phyloP scores from a whole-genome alignment of 805 yeast genomes.

The Cyberlindnera suaveolens region DNA sequence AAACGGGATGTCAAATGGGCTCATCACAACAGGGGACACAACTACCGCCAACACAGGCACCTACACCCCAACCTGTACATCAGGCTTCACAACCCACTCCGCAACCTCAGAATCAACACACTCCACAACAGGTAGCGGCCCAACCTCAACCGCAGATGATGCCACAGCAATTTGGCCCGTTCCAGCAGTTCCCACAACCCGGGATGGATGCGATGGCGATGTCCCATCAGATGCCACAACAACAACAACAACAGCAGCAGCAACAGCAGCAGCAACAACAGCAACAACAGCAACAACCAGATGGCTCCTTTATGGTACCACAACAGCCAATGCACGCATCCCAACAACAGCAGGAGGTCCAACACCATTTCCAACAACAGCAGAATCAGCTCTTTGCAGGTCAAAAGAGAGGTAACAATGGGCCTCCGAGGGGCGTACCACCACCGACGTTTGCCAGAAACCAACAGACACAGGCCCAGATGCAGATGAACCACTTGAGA shows the following conservation, averaged over 20 bases:
- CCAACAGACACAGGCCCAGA: conserved; percentile 37
- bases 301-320: conserved; percentile 13
- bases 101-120: conserved; percentile 4
- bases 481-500: conserved; percentile 43
- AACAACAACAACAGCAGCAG: neutral
- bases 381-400: conserved; percentile 23
- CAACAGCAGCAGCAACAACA: conserved; percentile 4
- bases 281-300: conserved; percentile 5
- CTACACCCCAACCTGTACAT: conserved; percentile 9
- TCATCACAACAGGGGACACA: conserved; percentile 16
- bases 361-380: conserved; percentile 23
- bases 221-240: conserved; percentile 2
- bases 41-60: conserved; percentile 16
- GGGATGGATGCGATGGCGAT: conserved; percentile 1
- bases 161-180: neutral
- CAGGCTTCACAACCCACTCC: conserved; percentile 3
- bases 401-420: conserved; percentile 7
- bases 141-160: conserved; percentile 5
- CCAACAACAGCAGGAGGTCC: conserved; percentile 24
- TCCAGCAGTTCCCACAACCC: conserved; percentile 12
- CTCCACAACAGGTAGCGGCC: conserved; percentile 1
- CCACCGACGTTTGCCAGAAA: conserved; percentile 21
- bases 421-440: conserved; percentile 7
- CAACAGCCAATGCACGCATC: conserved; percentile 16
- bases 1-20: neutral